Conservation (phyloP, 2,329 filamentous ascomycete species). For the Daldinia sp. region DNA sequence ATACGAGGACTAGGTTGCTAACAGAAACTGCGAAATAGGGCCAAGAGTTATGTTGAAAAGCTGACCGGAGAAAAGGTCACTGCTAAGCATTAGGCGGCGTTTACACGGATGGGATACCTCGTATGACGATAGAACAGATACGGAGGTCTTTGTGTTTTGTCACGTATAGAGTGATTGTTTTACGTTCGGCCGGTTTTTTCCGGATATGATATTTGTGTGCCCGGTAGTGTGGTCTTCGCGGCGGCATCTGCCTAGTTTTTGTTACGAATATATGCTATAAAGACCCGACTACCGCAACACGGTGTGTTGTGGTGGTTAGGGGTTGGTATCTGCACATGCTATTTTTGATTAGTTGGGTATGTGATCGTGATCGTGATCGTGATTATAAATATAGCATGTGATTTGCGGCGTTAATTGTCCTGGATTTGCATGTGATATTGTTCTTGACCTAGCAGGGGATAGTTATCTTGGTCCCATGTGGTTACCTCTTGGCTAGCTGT, state of each 20-base stretch:
- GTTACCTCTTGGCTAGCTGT: background rate
- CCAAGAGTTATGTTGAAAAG: slow-evolving; percentile 73
- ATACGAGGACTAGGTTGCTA: slow-evolving; percentile 37
- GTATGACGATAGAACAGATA: slow-evolving; percentile 34
- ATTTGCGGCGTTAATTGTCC: background rate
- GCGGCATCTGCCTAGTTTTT: background rate
- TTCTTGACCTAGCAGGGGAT: background rate
- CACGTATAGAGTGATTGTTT: slow-evolving; percentile 13
- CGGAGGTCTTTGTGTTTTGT: background rate
- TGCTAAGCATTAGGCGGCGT: slow-evolving; percentile 69
- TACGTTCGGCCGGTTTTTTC: slow-evolving; percentile 1
- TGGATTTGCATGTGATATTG: background rate
- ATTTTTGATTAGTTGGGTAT: background rate
- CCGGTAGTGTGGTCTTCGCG: background rate
- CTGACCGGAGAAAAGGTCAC: slow-evolving; percentile 70
- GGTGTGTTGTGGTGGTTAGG: slow-evolving; percentile 18
- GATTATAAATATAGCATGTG: background rate
- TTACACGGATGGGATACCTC: slow-evolving; percentile 36
- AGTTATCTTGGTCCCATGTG: background rate
- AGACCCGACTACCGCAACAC: slow-evolving; percentile 13
- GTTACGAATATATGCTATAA: slow-evolving; percentile 13
- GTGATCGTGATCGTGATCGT: background rate
- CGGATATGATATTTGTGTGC: background rate
- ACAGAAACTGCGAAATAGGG: slow-evolving; percentile 53
- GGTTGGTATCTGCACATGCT: background rate